phyloP scores from a whole-genome alignment of 2,329 filamentous ascomycete genomes.

The Phialophora chinensis region DNA sequence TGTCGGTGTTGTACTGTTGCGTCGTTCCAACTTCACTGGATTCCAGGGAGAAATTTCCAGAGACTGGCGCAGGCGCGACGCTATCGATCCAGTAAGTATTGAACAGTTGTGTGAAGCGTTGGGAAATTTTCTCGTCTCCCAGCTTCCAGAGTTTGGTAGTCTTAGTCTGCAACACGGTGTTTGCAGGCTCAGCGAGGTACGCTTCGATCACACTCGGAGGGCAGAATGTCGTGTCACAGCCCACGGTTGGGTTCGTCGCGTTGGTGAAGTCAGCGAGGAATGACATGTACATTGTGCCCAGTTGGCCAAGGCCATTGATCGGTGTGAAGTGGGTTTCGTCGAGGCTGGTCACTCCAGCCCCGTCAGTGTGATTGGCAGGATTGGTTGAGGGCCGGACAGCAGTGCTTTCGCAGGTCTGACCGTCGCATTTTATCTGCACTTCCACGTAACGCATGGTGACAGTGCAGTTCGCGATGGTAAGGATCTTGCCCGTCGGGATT shows the following conservation, averaged over 20 bases:
- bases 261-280: slow-evolving; percentile 17
- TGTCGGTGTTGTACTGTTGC: slow-evolving; percentile 12
- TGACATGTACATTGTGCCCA: not conserved
- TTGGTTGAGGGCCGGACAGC: slow-evolving; percentile 10
- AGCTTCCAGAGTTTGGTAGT: slow-evolving; percentile 19
- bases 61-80: slow-evolving; percentile 8
- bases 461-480: slow-evolving; percentile 10
- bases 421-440: slow-evolving; percentile 17
- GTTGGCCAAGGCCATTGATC: slow-evolving; percentile 15
- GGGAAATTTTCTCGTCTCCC: slow-evolving; percentile 4
- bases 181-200: slow-evolving; percentile 15
- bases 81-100: slow-evolving; percentile 22
- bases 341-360: not conserved
- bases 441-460: slow-evolving; percentile 15
- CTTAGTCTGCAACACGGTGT: slow-evolving; percentile 4
- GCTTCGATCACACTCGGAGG: slow-evolving; percentile 14
- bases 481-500: not conserved
- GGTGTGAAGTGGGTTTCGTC: slow-evolving; percentile 4
- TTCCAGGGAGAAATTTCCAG: slow-evolving; percentile 5
- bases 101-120: slow-evolving; percentile 15
- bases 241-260: slow-evolving; percentile 15
- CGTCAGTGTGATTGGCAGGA: not conserved
- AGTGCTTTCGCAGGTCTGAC: slow-evolving; percentile 12
- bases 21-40: not conserved
- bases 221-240: slow-evolving; percentile 8